phyloP scores from a whole-genome alignment of 495 filamentous ascomycete species.

The Clohesyomyces aquaticus region DNA sequence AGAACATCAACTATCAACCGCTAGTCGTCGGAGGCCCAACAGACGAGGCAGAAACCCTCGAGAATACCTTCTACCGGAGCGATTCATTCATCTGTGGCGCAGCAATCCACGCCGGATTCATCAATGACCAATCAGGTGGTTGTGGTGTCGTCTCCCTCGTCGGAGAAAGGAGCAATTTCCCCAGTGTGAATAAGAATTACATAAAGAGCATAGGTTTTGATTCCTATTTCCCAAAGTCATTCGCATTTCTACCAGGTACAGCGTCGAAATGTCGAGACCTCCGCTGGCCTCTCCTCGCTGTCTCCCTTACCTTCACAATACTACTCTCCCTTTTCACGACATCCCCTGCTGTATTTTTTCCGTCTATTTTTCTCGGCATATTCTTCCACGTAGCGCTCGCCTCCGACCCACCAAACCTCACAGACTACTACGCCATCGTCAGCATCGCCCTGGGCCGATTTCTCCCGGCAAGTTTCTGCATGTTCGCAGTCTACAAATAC shows the following conservation, averaged over 20 bases:
- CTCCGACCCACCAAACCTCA: constrained; percentile 48
- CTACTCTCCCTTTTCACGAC: constrained; percentile 51
- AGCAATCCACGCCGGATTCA: constrained; percentile 51
- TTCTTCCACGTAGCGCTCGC: constrained; percentile 52
- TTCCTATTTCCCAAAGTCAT: constrained; percentile 50
- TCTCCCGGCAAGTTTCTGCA: constrained; percentile 49
- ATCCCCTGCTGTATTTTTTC: constrained; percentile 50
- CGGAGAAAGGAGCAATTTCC: constrained; percentile 45
- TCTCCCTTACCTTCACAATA: constrained; percentile 48
- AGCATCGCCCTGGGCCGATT: constrained; percentile 49
- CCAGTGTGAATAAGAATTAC: constrained; percentile 41
- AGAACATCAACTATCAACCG: constrained; percentile 48
- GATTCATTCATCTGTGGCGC: constrained; percentile 52
- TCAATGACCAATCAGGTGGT: constrained; percentile 45
- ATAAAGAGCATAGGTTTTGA: constrained; percentile 48
- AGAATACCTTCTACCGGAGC: constrained; percentile 45
- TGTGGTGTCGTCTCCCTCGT: constrained; percentile 49
- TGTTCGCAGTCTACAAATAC: constrained; percentile 47
- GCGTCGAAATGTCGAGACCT: constrained; percentile 48
- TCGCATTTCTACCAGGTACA: constrained; percentile 48
- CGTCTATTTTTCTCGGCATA: constrained; percentile 45
- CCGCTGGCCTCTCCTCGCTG: constrained; percentile 49
- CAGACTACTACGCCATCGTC: constrained; percentile 51
- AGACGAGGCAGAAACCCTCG: constrained; percentile 36
- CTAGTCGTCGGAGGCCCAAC: constrained; percentile 50